Evolutionary conservation across 2,329 filamentous ascomycete species (phyloP).

Genomic region (Aspergillus flavus): DNA sequence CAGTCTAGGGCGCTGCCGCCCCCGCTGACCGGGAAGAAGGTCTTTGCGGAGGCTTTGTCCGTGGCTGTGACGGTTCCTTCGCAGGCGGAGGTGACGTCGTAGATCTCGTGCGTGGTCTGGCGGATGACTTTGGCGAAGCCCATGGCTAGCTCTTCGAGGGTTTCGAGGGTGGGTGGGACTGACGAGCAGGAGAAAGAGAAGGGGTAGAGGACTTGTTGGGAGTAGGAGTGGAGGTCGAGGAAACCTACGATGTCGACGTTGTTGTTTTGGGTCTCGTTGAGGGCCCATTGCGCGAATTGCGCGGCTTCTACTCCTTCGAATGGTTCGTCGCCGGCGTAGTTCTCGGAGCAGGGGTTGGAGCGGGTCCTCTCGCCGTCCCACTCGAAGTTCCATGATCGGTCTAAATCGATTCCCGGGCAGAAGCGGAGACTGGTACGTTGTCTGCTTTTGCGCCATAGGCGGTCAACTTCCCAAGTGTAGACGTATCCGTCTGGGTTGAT

Average conservation of each 20-base stretch:
- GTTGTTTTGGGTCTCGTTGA: conserved; percentile 71
- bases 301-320: conserved; percentile 82
- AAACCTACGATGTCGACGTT: conserved; percentile 80
- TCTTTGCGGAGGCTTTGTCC: conserved; percentile 26
- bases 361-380: conserved; percentile 72
- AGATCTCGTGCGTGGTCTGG: conserved; percentile 72
- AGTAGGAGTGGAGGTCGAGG: conserved; percentile 91
- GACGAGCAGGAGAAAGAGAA: conserved; percentile 82
- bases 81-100: conserved; percentile 81
- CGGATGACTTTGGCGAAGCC: conserved; percentile 89
- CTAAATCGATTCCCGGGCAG: conserved; percentile 86
- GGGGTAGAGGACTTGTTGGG: conserved; percentile 90
- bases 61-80: conserved; percentile 66
- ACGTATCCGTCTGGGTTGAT: conserved; percentile 93
- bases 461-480: conserved; percentile 89
- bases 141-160: conserved; percentile 84
- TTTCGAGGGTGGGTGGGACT: conserved; percentile 83
- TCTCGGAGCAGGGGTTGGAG: conserved; percentile 86
- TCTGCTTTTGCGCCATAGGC: conserved; percentile 89
- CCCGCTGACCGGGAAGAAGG: conserved; percentile 62
- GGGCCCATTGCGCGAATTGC: conserved; percentile 77
- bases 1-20: conserved; percentile 91
- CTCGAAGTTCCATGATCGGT: conserved; percentile 80
- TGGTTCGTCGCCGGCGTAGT: conserved; percentile 78
- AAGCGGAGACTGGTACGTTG: conserved; percentile 80